A percentile compares a stretch with the other conserved stretches of the same genome.
phyloP scores from a whole-genome alignment of 495 filamentous ascomycete species.

The Penicillium riverlandense region DNA sequence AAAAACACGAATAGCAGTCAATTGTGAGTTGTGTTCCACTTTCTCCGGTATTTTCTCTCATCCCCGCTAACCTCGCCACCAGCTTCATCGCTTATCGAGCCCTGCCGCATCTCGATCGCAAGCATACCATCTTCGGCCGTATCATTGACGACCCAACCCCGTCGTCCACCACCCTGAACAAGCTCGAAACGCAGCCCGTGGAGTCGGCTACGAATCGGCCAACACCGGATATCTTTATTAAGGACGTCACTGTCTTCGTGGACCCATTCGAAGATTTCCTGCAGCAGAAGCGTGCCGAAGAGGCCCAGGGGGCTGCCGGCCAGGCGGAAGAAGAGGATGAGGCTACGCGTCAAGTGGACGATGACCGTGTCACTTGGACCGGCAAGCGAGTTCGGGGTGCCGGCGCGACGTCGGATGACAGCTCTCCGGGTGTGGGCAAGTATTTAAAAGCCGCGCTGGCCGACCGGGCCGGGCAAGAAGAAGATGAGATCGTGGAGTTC shows the following conservation, averaged over 20 bases:
- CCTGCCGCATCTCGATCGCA: conserved; percentile 77
- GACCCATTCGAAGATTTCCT: conserved; percentile 93
- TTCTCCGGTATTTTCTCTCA: not conserved
- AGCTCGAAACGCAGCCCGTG: conserved; percentile 65
- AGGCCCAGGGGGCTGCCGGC: conserved; percentile 31
- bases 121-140: conserved; percentile 91
- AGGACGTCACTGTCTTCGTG: conserved; percentile 78
- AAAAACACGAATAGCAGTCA: conserved; percentile 94
- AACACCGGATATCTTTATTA: conserved; percentile 65
- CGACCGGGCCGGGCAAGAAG: conserved; percentile 28
- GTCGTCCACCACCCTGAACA: conserved; percentile 49
- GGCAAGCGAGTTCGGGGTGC: conserved; percentile 66
- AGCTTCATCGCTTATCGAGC: conserved; percentile 82
- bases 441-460: conserved; percentile 60
- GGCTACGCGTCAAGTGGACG: conserved; percentile 60
- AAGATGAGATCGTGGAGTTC: conserved; percentile 53
- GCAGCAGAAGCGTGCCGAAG: conserved; percentile 45
- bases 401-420: conserved; percentile 44
- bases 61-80: not conserved
- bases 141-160: conserved; percentile 71
- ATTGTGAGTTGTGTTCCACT: conserved; percentile 46
- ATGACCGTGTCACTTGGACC: conserved; percentile 86
- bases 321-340: conserved; percentile 30
- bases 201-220: conserved; percentile 64
- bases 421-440: conserved; percentile 58